Conservation (phyloP, 177 flowering plant genomes). For the Vitis hybrid region DNA sequence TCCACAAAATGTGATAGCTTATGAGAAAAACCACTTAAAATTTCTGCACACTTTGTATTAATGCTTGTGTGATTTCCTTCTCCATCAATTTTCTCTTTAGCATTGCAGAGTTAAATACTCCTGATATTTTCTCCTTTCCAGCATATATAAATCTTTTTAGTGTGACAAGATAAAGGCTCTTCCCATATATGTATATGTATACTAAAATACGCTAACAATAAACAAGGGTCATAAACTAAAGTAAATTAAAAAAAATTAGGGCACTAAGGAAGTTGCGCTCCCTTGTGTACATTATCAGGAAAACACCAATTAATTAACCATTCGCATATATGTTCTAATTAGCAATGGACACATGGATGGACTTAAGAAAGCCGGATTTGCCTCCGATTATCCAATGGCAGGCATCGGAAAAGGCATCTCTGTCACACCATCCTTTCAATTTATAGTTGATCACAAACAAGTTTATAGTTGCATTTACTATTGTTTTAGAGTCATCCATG, state of each 20-base stretch:
- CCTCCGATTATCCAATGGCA: not conserved
- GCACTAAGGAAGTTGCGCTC: not conserved
- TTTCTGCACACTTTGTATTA: too few relatives aligned
- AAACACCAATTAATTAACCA: not conserved
- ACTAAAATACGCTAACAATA: too few relatives aligned
- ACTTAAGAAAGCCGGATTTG: constrained; percentile 4
- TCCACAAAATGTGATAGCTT: too few relatives aligned
- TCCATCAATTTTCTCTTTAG: too few relatives aligned
- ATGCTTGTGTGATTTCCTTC: too few relatives aligned
- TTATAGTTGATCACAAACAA: not conserved
- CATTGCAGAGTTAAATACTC: too few relatives aligned
- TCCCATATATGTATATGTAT: too few relatives aligned
- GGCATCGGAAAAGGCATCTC: not conserved
- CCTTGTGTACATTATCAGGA: not conserved
- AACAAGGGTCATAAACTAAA: not conserved
- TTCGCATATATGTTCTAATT: not conserved
- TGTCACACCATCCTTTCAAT: constrained; percentile 1
- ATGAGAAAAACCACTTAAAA: too few relatives aligned
- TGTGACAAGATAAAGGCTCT: too few relatives aligned
- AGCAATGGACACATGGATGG: not conserved
- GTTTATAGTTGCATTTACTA: constrained; percentile 2
- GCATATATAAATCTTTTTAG: too few relatives aligned
- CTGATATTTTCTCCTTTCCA: too few relatives aligned
- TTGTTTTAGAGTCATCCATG: constrained; percentile 29
- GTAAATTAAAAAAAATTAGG: not conserved